These are phyloP conservation scores for Xylariales sp. DNA, from an alignment of 2,329 filamentous ascomycete species.

Conservation along the genomic window DNA sequence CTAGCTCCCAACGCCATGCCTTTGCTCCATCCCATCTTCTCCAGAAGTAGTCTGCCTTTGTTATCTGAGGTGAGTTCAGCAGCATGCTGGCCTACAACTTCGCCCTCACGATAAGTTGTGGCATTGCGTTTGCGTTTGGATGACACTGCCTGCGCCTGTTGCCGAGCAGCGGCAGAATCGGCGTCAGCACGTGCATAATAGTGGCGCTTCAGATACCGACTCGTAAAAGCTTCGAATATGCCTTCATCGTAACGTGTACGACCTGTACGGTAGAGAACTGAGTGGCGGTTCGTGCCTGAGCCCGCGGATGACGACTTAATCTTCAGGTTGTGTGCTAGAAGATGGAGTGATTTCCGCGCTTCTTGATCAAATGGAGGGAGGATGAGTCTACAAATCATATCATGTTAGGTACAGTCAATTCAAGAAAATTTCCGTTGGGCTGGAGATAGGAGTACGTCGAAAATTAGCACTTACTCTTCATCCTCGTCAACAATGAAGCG, in stretches of 20 bases:
- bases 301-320: slow-evolving; percentile 84
- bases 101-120: slow-evolving; percentile 71
- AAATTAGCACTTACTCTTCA: slow-evolving; percentile 49
- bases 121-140: slow-evolving; percentile 21
- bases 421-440: background rate
- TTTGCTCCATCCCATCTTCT: slow-evolving; percentile 95
- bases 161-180: slow-evolving; percentile 20
- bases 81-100: slow-evolving; percentile 80
- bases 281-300: slow-evolving; percentile 66
- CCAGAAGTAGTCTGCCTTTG: slow-evolving; percentile 79
- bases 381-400: slow-evolving; percentile 56
- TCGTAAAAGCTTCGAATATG: slow-evolving; percentile 44
- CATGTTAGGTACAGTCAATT: too few species aligned
- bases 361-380: slow-evolving; percentile 82
- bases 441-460: slow-evolving; percentile 3
- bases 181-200: slow-evolving; percentile 53
- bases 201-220: slow-evolving; percentile 39
- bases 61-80: slow-evolving; percentile 81
- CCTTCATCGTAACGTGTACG: slow-evolving; percentile 58
- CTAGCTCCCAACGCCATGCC: slow-evolving; percentile 78
- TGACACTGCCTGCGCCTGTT: slow-evolving; percentile 16
- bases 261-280: slow-evolving; percentile 70
- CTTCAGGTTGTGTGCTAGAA: slow-evolving; percentile 68
- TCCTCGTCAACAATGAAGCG: slow-evolving; percentile 62
- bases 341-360: slow-evolving; percentile 74